Evolutionary conservation across 345 rosid species (phyloP), one percentile per base, ranked within the genome.

Genomic region (Citrus australasica): DNA sequence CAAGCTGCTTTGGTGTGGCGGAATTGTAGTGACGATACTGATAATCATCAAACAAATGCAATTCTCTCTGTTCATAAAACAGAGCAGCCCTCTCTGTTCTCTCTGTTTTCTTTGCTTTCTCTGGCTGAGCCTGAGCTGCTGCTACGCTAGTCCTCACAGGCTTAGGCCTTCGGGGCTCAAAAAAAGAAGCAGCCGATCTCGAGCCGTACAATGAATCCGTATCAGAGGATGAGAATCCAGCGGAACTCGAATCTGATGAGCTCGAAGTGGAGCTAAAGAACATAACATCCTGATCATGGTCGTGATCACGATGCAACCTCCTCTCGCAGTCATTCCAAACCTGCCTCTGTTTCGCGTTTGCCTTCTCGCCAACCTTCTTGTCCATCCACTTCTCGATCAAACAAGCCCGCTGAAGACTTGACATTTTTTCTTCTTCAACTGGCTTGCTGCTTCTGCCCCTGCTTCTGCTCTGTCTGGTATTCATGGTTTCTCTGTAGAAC

Each of bases 141-240:
- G 85, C 70, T 53, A 76, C 65, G 61, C 77, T 77, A 14, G 89
- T 85, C 75, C 83, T 84, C 8, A 85, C 81, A 2, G 91, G 89
- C 83, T 84, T 88, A 35, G 87, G 86, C 83, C 84, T 80, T 14
- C 67, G 69, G 4, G 81, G 83, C 33, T 73, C 79, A 13, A 76
- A 85, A 59, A 90, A 84, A 11, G 88, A 82, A 16, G 85, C 74
- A 32, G 72, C 82, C 0, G 88, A 80, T 78, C 84, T 89, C 27
- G 84, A 79, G 17, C 80, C 85, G 25, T 84, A 83, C 25, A 86
- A 67, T 22, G 92, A 83, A 22, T 95, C 99, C 0, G 91, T 87
- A 59, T 95, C 98, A 5, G 98, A 94, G 30, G 97, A 90, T 1
- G 98, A 95, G 85, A 94, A 90, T 7, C 92, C 90, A 25, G 89